phyloP scores from a whole-genome alignment of 2,329 filamentous ascomycete genomes.

The Knoxdaviesia capensis region DNA sequence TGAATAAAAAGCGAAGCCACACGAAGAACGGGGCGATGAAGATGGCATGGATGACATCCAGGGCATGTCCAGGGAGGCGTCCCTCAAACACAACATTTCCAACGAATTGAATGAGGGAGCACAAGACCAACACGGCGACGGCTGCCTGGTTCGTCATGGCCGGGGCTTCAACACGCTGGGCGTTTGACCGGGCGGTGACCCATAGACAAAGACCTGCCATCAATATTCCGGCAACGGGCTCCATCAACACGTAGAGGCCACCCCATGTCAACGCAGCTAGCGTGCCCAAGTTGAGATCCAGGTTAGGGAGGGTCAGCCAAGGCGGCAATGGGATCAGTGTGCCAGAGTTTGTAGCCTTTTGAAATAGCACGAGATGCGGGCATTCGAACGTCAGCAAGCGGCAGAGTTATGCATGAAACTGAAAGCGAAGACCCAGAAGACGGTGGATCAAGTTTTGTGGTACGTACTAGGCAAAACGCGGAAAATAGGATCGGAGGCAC shows the following conservation, averaged over 20 bases:
- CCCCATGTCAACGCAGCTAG: constrained; percentile 49
- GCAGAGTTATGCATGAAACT: neutral
- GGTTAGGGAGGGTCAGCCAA: constrained; percentile 47
- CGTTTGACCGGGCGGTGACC: constrained; percentile 55
- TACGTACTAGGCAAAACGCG: constrained; percentile 45
- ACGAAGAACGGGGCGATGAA: constrained; percentile 93
- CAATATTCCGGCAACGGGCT: constrained; percentile 73
- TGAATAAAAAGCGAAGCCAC: constrained; percentile 88
- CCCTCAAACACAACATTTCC: constrained; percentile 82
- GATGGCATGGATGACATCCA: constrained; percentile 35
- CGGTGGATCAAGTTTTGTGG: neutral
- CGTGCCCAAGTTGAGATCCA: constrained; percentile 45
- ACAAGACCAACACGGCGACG: constrained; percentile 46
- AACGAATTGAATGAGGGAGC: constrained; percentile 79
- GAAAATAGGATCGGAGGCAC: constrained; percentile 59
- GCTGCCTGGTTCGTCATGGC: constrained; percentile 33
- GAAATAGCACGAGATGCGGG: neutral
- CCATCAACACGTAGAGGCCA: constrained; percentile 71
- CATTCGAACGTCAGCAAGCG: neutral
- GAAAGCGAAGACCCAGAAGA: neutral
- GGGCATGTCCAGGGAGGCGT: constrained; percentile 48
- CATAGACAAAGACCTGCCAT: constrained; percentile 59
- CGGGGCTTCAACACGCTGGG: constrained; percentile 40
- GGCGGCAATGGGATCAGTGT: constrained; percentile 42
- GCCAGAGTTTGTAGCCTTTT: constrained; percentile 41